These are phyloP conservation scores for Neofusicoccum sp. DNA, from an alignment of 2,329 filamentous ascomycete genomes.

Conservation along the genomic window DNA sequence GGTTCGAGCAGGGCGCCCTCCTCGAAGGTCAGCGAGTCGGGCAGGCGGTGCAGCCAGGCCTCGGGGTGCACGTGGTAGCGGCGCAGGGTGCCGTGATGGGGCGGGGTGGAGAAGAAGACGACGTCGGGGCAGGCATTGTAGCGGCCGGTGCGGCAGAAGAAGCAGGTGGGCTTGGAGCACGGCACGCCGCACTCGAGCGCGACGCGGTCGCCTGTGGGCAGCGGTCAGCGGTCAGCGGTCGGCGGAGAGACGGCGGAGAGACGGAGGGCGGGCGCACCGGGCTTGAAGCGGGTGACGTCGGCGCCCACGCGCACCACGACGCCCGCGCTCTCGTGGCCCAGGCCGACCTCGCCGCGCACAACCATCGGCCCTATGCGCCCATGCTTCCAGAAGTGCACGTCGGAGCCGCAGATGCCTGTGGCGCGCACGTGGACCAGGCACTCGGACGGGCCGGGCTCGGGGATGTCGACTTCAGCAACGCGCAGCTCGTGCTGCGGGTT, in stretches of 20 bases:
- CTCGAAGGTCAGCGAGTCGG: conserved; percentile 54
- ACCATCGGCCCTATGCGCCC: conserved; percentile 62
- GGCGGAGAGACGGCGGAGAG: background rate
- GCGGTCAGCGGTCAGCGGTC: conserved; percentile 24
- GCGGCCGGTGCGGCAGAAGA: conserved; percentile 56
- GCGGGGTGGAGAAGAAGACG: conserved; percentile 71
- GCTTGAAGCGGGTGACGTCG: conserved; percentile 66
- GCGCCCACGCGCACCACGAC: conserved; percentile 72
- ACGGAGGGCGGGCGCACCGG: conserved; percentile 50
- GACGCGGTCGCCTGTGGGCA: conserved; percentile 74
- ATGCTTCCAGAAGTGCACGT: conserved; percentile 83
- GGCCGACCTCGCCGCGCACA: conserved; percentile 66
- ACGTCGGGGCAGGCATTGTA: conserved; percentile 65
- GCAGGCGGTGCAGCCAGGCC: conserved; percentile 87
- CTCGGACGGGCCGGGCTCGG: conserved; percentile 54
- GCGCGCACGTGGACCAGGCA: conserved; percentile 66
- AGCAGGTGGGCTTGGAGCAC: conserved; percentile 68
- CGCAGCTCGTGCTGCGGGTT: conserved; percentile 35
- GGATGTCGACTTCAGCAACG: conserved; percentile 34
- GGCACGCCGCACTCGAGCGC: conserved; percentile 94
- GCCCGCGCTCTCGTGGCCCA: conserved; percentile 78
- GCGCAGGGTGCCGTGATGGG: conserved; percentile 64
- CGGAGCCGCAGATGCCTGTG: conserved; percentile 71
- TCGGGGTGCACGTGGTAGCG: conserved; percentile 76
- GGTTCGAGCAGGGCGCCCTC: conserved; percentile 63